Conservation (phyloP, 352 stramenopile species). For the Globisporangium lucens region DNA sequence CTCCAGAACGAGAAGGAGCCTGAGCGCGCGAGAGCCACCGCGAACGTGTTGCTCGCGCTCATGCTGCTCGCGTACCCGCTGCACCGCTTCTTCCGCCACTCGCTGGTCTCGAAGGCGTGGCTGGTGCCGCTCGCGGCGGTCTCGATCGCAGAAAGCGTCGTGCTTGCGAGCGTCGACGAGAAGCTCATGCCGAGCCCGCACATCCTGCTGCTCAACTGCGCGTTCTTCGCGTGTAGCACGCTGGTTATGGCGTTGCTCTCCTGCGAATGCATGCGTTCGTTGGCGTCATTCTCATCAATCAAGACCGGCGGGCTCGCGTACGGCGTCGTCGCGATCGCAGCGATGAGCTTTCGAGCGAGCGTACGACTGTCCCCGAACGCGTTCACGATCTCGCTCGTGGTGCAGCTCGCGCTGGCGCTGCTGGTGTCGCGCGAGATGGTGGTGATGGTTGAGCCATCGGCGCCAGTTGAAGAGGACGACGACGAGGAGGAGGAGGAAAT, state of each 20-base stretch:
- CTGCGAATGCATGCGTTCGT: background rate
- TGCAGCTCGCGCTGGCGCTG: conserved; percentile 6
- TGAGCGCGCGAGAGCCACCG: background rate
- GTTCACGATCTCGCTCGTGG: conserved; percentile 3
- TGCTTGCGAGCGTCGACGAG: conserved; percentile 4
- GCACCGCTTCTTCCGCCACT: conserved; percentile 2
- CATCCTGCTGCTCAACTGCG: conserved; percentile 9
- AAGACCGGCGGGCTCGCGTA: background rate
- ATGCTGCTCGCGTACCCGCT: conserved; percentile 12
- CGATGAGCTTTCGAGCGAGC: background rate
- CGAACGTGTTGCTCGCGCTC: conserved; percentile 5
- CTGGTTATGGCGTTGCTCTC: background rate
- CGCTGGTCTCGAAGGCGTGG: background rate
- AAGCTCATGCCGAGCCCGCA: background rate
- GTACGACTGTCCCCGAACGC: background rate
- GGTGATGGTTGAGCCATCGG: too few relatives aligned
- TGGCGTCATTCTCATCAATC: background rate
- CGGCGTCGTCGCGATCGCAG: background rate
- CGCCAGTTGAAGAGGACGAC: background rate
- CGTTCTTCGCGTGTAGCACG: conserved; percentile 10
- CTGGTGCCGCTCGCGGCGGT: background rate
- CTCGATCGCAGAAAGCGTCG: conserved; percentile 4
- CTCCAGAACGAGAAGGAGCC: background rate
- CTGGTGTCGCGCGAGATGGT: background rate
- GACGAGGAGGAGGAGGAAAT: background rate